These are phyloP conservation scores for Clarireedia paspali DNA, from an alignment of 2,329 filamentous ascomycete genomes.

Conservation along the genomic window DNA sequence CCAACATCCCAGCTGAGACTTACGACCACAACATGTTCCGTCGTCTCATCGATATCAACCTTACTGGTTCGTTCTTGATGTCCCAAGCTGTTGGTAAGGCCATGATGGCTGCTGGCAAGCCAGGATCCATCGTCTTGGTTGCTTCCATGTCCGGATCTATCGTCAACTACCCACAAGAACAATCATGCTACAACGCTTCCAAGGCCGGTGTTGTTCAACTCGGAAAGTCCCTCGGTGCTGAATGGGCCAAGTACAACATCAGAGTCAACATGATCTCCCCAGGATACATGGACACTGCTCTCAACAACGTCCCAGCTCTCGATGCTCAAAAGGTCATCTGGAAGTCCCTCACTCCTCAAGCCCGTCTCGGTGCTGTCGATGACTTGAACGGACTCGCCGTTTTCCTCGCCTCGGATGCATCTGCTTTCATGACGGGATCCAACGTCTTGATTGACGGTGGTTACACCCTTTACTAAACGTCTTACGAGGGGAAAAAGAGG, in stretches of 20 bases:
- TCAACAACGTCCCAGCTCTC: slow-evolving; percentile 70
- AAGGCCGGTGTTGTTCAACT: slow-evolving; percentile 75
- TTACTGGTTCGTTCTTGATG: slow-evolving; percentile 72
- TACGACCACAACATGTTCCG: slow-evolving; percentile 73
- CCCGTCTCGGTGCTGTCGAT: slow-evolving; percentile 62
- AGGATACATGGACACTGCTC: slow-evolving; percentile 75
- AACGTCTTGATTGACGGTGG: slow-evolving; percentile 40
- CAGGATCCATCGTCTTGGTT: slow-evolving; percentile 67
- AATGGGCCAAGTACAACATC: slow-evolving; percentile 76
- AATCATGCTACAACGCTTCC: slow-evolving; percentile 76
- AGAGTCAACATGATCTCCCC: slow-evolving; percentile 80
- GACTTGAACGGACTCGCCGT: slow-evolving; percentile 73
- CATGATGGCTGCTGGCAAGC: slow-evolving; percentile 66
- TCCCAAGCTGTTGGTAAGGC: slow-evolving; percentile 62
- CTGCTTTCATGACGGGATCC: slow-evolving; percentile 68
- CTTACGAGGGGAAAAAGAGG: slow-evolving; percentile 4
- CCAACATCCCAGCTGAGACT: slow-evolving; percentile 74
- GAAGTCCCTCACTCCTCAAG: slow-evolving; percentile 66
- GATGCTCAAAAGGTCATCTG: slow-evolving; percentile 79
- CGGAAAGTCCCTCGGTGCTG: slow-evolving; percentile 71
- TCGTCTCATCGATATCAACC: slow-evolving; percentile 73
- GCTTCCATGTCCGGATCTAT: slow-evolving; percentile 77
- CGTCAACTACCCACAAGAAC: slow-evolving; percentile 81
- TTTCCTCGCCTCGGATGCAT: slow-evolving; percentile 67
- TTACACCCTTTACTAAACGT: slow-evolving; percentile 27